phyloP scores from a whole-genome alignment of 2,329 filamentous ascomycete species.

The Trichocomaceae sp. region DNA sequence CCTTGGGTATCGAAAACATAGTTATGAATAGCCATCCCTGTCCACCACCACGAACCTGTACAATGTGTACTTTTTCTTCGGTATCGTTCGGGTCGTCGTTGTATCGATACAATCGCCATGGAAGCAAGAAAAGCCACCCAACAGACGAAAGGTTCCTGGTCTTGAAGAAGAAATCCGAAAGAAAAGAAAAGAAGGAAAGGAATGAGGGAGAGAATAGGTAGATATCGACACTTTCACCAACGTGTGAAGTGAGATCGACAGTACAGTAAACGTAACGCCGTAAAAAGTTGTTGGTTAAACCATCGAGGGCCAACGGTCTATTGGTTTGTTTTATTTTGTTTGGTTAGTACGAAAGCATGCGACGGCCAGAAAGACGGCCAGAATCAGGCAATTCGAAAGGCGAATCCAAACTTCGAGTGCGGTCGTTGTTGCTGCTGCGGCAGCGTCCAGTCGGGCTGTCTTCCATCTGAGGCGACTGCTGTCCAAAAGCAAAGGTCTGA shows the following conservation, averaged over 20 bases:
- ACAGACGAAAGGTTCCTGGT: neutral
- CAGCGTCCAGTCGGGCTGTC: conserved; percentile 54
- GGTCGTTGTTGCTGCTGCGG: conserved; percentile 29
- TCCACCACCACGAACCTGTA: neutral
- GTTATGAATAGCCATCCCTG: conserved; percentile 6
- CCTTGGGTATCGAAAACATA: conserved; percentile 30
- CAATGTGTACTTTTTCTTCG: neutral
- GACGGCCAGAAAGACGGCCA: conserved; percentile 33
- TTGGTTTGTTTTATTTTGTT: neutral
- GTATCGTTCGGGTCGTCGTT: neutral
- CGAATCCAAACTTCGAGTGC: conserved; percentile 27
- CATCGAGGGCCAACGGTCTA: neutral
- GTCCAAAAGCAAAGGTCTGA: conserved; percentile 91
- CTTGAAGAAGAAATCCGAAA: conserved; percentile 19
- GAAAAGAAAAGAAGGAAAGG: conserved; percentile 23
- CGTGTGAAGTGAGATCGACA: conserved; percentile 14
- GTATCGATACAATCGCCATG: conserved; percentile 7
- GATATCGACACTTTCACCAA: conserved; percentile 13
- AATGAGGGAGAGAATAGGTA: conserved; percentile 10
- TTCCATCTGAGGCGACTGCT: conserved; percentile 56
- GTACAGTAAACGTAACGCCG: conserved; percentile 23
- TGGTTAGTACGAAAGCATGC: conserved; percentile 38
- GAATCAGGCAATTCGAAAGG: conserved; percentile 33
- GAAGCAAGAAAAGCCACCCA: neutral
- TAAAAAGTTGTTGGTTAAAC: conserved; percentile 13